Conservation (phyloP, 2,329 filamentous ascomycete species). For the Talaromyces albobiverticillius region DNA sequence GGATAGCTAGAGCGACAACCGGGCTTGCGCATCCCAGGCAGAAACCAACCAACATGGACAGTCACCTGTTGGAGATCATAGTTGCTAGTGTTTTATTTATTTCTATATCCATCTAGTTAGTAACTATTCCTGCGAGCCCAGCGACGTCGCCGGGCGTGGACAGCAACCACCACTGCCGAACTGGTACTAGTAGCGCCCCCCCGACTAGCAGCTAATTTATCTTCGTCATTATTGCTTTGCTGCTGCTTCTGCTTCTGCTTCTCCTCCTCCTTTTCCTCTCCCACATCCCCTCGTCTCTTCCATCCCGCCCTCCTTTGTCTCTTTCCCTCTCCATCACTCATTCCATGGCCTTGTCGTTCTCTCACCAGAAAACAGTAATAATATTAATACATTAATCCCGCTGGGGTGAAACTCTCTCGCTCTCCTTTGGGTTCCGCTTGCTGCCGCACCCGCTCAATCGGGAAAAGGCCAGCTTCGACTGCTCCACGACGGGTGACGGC, state of each 20-base stretch:
- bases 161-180: not conserved
- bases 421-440: slow-evolving; percentile 15
- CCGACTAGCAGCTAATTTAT: not conserved
- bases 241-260: slow-evolving; percentile 18
- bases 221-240: slow-evolving; percentile 20
- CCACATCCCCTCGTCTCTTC: slow-evolving; percentile 17
- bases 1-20: too few relatives aligned
- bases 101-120: too few relatives aligned
- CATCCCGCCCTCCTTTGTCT: slow-evolving; percentile 31
- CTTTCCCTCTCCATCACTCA: slow-evolving; percentile 43
- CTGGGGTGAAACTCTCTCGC: slow-evolving; percentile 6
- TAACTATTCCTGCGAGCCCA: too few relatives aligned
- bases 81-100: too few relatives aligned
- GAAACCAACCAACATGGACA: too few relatives aligned
- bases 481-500: too few relatives aligned
- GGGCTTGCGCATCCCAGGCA: too few relatives aligned
- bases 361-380: slow-evolving; percentile 5
- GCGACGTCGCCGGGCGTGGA: too few relatives aligned
- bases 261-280: slow-evolving; percentile 13
- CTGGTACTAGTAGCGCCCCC: not conserved
- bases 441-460: slow-evolving; percentile 12
- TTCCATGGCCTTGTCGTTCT: slow-evolving; percentile 35
- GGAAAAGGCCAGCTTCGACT: slow-evolving; percentile 14
- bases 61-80: too few relatives aligned
- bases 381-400: not conserved